Percentiles rank a stretch among this genome's conserved stretches.
Evolutionary conservation across 2,329 filamentous ascomycete genomes (phyloP).

Genomic region (Colletotrichum neosansevieriae): DNA sequence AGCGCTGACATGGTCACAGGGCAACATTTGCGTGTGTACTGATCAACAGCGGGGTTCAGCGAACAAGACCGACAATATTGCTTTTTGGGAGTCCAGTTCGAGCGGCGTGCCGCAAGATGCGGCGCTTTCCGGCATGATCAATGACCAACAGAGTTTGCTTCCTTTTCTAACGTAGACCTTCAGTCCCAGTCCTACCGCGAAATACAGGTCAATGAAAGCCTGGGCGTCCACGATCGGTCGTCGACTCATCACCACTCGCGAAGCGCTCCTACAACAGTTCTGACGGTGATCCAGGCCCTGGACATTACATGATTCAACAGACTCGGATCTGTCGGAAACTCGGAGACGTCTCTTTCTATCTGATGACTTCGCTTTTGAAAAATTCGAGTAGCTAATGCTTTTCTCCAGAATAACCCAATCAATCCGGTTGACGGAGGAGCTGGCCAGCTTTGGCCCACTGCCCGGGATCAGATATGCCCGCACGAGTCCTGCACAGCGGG

Average conservation of each 20-base stretch:
- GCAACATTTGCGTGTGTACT: background rate
- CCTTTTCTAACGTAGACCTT: conserved; percentile 15
- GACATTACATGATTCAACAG: background rate
- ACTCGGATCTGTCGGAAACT: conserved; percentile 19
- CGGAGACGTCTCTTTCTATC: background rate
- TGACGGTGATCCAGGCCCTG: background rate
- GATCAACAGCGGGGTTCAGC: background rate
- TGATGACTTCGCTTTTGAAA: conserved; percentile 8
- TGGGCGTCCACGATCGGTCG: background rate
- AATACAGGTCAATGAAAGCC: conserved; percentile 12
- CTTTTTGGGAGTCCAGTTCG: conserved; percentile 14
- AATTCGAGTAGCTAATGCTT: background rate
- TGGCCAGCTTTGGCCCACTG: conserved; percentile 2
- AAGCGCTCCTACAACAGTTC: background rate
- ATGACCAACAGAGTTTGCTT: conserved; percentile 23
- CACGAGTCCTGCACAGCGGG: background rate
- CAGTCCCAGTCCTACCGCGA: conserved; percentile 9
- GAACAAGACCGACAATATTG: conserved; percentile 15
- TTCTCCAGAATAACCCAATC: conserved; percentile 17
- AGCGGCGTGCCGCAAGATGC: conserved; percentile 18
- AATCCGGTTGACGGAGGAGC: background rate
- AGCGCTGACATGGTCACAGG: background rate
- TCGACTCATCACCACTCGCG: conserved; percentile 12
- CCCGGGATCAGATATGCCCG: background rate
- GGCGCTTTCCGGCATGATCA: conserved; percentile 16